Evolutionary conservation across 495 filamentous ascomycete species (phyloP).

Genomic region (Neurospora sp.): DNA sequence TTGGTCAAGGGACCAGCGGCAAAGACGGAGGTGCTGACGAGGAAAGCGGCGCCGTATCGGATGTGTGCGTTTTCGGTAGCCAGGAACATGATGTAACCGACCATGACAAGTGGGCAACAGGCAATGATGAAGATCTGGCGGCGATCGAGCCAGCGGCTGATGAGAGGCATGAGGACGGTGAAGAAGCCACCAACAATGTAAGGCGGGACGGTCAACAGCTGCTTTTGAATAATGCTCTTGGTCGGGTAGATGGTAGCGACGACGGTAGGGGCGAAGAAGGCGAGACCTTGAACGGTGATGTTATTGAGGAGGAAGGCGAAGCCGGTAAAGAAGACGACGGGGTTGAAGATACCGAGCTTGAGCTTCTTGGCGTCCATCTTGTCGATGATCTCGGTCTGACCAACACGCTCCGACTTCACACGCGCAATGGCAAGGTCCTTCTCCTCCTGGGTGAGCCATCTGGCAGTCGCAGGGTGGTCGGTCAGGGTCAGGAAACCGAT

Average conservation of each 20-base stretch:
- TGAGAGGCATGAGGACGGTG: conserved; percentile 48
- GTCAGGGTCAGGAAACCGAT: conserved; percentile 47
- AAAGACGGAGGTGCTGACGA: conserved; percentile 59
- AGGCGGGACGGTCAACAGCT: conserved; percentile 59
- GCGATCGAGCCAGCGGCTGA: conserved; percentile 49
- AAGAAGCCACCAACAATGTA: conserved; percentile 62
- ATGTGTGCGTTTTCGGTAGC: conserved; percentile 40
- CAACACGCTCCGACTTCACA: conserved; percentile 56
- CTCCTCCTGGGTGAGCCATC: conserved; percentile 49
- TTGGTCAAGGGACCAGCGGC: conserved; percentile 56
- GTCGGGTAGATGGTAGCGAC: conserved; percentile 56
- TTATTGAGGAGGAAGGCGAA: conserved; percentile 62
- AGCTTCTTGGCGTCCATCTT: conserved; percentile 52
- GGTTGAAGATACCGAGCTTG: conserved; percentile 20
- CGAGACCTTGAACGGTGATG: conserved; percentile 66
- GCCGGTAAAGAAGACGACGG: conserved; percentile 40
- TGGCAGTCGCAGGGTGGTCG: conserved; percentile 48
- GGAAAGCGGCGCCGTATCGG: conserved; percentile 63
- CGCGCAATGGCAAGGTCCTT: conserved; percentile 40
- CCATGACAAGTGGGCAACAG: conserved; percentile 46
- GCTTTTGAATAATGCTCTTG: conserved; percentile 36
- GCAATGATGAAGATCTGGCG: conserved; percentile 55
- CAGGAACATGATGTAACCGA: conserved; percentile 65
- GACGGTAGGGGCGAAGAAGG: conserved; percentile 65
- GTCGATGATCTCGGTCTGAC: conserved; percentile 55